Conservation (phyloP, 139 green algal species). For the Tetraselmis chui region DNA sequence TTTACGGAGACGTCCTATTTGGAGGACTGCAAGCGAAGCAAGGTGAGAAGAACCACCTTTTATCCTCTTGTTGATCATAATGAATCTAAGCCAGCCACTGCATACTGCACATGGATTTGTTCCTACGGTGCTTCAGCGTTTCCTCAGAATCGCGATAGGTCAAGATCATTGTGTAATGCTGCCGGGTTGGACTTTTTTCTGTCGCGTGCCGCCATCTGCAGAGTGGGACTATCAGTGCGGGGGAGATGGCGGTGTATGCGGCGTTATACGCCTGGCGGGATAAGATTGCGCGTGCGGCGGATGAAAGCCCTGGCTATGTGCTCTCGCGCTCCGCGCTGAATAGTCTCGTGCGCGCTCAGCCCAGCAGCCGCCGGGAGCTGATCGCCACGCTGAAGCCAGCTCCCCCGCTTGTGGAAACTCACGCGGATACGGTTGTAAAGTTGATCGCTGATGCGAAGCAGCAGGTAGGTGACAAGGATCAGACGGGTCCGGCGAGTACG, state of each 20-base stretch:
- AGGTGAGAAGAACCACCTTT: neutral
- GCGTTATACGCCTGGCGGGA: slow-evolving; percentile 72
- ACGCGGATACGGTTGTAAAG: slow-evolving; percentile 2
- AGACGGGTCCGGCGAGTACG: neutral
- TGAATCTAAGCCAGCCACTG: too few relatives aligned
- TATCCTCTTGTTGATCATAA: neutral
- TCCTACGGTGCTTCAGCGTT: too few relatives aligned
- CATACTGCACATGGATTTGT: too few relatives aligned
- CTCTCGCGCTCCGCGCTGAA: slow-evolving; percentile 67
- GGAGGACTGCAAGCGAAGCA: slow-evolving; percentile 25
- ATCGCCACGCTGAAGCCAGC: neutral
- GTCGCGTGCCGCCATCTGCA: too few relatives aligned
- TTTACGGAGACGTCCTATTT: slow-evolving; percentile 36
- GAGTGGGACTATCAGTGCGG: too few relatives aligned
- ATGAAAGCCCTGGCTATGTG: slow-evolving; percentile 83
- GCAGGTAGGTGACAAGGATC: neutral
- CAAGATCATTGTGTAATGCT: too few relatives aligned
- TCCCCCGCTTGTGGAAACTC: slow-evolving; percentile 8
- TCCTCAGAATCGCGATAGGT: too few relatives aligned
- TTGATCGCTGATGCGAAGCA: neutral
- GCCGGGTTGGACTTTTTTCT: too few relatives aligned
- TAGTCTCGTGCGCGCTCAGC: slow-evolving; percentile 44
- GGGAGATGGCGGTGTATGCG: neutral
- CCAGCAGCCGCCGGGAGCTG: slow-evolving; percentile 4
- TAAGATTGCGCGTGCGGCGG: slow-evolving; percentile 42